Conservation (phyloP, 1,284 basidiomycete species). For the Fomitopsis pinicola region DNA sequence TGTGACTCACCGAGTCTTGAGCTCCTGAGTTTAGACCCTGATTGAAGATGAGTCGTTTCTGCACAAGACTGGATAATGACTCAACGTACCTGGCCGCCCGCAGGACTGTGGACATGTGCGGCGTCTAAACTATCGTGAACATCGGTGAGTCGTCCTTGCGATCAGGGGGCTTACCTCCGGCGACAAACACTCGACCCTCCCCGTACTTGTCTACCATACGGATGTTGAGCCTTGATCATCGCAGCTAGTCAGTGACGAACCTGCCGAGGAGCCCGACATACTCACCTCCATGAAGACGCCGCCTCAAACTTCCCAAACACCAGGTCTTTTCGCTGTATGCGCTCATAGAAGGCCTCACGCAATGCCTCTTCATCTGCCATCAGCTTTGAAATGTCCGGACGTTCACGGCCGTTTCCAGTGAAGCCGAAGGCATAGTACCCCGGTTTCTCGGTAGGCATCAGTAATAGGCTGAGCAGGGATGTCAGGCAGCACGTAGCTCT, state of each 20-base stretch:
- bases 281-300: constrained; percentile 8
- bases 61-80: not conserved
- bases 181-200: constrained; percentile 31
- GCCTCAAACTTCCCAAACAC: constrained; percentile 4
- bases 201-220: constrained; percentile 33
- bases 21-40: constrained; percentile 8
- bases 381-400: too few relatives aligned
- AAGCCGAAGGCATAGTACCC: constrained; percentile 1
- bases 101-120: constrained; percentile 23
- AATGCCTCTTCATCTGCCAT: too few relatives aligned
- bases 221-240: constrained; percentile 29
- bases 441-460: constrained; percentile 5
- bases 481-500: too few relatives aligned
- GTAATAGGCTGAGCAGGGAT: not conserved
- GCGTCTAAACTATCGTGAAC: constrained; percentile 8
- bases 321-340: constrained; percentile 7
- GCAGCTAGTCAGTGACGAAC: not conserved
- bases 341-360: not conserved
- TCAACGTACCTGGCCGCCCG: constrained; percentile 23
- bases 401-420: too few relatives aligned
- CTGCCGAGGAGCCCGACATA: not conserved
- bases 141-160: too few relatives aligned
- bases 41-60: not conserved
- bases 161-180: constrained; percentile 24
- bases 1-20: constrained; percentile 2